Percentiles rank a stretch among this genome's conserved stretches.
Evolutionary conservation across 1,139 yeast genomes (phyloP).

Genomic region (Arxiozyma slooffiae): DNA sequence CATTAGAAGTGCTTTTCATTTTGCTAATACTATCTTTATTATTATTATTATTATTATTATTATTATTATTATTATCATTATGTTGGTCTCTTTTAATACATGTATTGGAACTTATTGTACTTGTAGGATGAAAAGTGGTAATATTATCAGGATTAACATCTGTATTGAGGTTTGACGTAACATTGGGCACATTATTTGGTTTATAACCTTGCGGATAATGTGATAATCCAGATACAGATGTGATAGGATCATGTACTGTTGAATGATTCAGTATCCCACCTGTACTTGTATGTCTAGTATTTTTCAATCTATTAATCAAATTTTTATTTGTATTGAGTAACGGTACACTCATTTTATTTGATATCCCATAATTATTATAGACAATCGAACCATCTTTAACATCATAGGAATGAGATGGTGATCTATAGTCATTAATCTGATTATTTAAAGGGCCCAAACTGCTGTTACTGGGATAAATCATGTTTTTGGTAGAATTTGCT

Average conservation of each 20-base stretch:
- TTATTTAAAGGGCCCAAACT: slow-evolving; percentile 8
- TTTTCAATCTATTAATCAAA: slow-evolving; percentile 25
- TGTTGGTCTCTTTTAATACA: not conserved
- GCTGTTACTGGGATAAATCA: slow-evolving; percentile 19
- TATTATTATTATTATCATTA: not conserved
- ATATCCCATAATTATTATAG: slow-evolving; percentile 18
- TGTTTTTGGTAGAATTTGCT: slow-evolving; percentile 34
- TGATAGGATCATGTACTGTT: not conserved
- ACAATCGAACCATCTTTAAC: not conserved
- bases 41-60: not conserved
- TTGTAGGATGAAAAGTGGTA: slow-evolving; percentile 1
- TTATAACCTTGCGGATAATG: slow-evolving; percentile 4
- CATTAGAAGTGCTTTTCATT: not conserved
- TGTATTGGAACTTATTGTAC: not conserved
- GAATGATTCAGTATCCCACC: slow-evolving; percentile 21
- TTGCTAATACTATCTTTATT: not conserved
- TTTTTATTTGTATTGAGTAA: slow-evolving; percentile 25
- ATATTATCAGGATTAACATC: slow-evolving; percentile 8
- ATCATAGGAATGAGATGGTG: slow-evolving; percentile 8
- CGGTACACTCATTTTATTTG: slow-evolving; percentile 29
- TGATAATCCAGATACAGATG: not conserved
- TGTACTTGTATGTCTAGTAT: slow-evolving; percentile 28
- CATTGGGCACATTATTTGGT: not conserved
- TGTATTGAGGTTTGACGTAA: slow-evolving; percentile 8
- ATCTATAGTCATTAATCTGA: slow-evolving; percentile 1